Conservation (phyloP, 768 basidiomycete species). For the Pisolithus albus region DNA sequence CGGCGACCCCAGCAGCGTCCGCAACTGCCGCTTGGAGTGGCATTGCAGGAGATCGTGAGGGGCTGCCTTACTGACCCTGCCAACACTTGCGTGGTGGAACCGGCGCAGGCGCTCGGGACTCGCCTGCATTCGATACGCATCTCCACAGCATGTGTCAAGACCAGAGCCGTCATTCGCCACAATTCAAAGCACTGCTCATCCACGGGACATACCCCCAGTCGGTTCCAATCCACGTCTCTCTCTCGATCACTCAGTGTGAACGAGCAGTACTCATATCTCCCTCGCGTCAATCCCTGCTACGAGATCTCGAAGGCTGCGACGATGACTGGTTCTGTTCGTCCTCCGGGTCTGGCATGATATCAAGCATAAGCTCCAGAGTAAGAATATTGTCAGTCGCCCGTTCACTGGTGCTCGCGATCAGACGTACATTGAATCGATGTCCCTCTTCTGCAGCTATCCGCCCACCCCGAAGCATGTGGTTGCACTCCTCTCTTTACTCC, state of each 20-base stretch:
- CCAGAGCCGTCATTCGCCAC: conserved; percentile 32
- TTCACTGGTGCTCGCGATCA: background rate
- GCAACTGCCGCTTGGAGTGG: conserved; percentile 8
- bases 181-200: conserved; percentile 53
- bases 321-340: conserved; percentile 39
- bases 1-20: conserved; percentile 8
- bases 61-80: too few species aligned
- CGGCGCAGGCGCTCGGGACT: too few species aligned
- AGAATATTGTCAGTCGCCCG: conserved; percentile 47
- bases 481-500: conserved; percentile 45
- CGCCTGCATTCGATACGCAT: too few species aligned
- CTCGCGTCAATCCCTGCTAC: conserved; percentile 38
- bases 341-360: conserved; percentile 33
- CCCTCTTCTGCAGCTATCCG: conserved; percentile 46
- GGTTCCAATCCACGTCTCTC: conserved; percentile 60
- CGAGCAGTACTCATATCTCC: conserved; percentile 47
- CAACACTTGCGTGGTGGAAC: too few species aligned
- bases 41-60: background rate
- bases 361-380: conserved; percentile 36
- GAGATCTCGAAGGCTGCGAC: conserved; percentile 39
- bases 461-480: conserved; percentile 51
- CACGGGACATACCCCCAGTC: conserved; percentile 59
- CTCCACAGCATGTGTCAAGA: background rate
- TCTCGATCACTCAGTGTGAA: conserved; percentile 37
- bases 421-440: conserved; percentile 3